Percentiles rank a stretch among this genome's conserved stretches.
These are phyloP conservation scores for Zanthoxylum bungeanum DNA, from an alignment of 345 rosid species.

Conservation along the genomic window DNA sequence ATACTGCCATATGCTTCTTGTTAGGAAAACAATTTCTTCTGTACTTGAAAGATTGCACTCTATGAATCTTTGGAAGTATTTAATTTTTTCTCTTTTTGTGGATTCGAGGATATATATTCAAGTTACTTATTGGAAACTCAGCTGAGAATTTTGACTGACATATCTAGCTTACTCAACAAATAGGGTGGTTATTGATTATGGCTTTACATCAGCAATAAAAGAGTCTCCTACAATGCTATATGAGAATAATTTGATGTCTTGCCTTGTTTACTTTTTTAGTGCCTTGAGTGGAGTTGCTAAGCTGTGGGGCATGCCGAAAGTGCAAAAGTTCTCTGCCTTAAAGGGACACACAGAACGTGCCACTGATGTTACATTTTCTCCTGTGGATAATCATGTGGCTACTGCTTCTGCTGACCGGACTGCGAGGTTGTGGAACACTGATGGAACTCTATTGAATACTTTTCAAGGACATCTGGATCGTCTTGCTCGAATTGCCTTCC, in stretches of 20 bases:
- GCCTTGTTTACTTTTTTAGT: slow-evolving; percentile 31
- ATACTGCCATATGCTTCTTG: background rate
- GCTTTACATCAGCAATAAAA: background rate
- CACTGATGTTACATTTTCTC: slow-evolving; percentile 89
- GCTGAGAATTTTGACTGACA: background rate
- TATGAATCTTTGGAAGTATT: background rate
- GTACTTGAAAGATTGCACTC: background rate
- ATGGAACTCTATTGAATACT: slow-evolving; percentile 58
- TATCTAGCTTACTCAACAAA: no score
- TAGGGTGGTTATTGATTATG: background rate
- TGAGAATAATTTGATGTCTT: slow-evolving; percentile 19
- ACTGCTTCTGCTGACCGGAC: no score
- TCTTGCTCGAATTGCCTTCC: slow-evolving; percentile 87
- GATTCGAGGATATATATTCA: background rate
- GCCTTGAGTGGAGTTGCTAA: slow-evolving; percentile 83
- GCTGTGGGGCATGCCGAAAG: slow-evolving; percentile 83
- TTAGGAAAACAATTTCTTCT: background rate
- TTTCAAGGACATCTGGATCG: slow-evolving; percentile 93
- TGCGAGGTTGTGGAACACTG: no score
- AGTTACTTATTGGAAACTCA: background rate
- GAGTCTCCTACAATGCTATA: background rate
- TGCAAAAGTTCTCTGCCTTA: slow-evolving; percentile 49
- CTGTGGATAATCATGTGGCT: no score
- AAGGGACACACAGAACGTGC: slow-evolving; percentile 91
- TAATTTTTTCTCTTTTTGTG: background rate